phyloP scores from a whole-genome alignment of 2,329 filamentous ascomycete species.

The Verticillium isaacii region DNA sequence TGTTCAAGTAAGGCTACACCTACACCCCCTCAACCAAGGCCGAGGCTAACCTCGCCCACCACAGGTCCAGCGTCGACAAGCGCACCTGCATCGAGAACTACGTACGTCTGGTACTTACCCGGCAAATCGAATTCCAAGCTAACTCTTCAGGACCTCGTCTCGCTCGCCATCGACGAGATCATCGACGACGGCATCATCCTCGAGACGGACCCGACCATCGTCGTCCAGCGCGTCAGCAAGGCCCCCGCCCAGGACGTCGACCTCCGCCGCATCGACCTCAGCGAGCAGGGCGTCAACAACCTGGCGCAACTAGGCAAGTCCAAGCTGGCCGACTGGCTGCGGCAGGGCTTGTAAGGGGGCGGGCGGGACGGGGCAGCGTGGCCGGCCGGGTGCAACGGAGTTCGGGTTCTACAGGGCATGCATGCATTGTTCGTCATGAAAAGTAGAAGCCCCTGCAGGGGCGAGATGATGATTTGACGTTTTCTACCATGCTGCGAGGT shows the following conservation, averaged over 20 bases:
- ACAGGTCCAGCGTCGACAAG: constrained; percentile 96
- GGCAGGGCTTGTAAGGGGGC: constrained; percentile 64
- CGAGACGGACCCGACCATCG: constrained; percentile 92
- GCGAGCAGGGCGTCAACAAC: constrained; percentile 92
- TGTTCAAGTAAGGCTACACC: constrained; percentile 69
- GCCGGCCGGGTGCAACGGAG: constrained; percentile 5
- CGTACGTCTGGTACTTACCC: constrained; percentile 12
- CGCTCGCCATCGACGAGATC: constrained; percentile 91
- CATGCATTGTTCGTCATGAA: constrained; percentile 9
- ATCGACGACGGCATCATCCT: constrained; percentile 94
- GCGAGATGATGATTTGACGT: constrained; percentile 10
- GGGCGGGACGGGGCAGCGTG: not conserved
- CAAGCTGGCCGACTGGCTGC: constrained; percentile 84
- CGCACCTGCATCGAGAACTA: constrained; percentile 98
- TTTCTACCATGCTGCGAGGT: not conserved
- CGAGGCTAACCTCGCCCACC: not conserved
- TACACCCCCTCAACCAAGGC: not conserved
- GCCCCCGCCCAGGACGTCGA: constrained; percentile 88
- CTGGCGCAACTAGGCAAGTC: constrained; percentile 90
- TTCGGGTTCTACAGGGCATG: constrained; percentile 12
- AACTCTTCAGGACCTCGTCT: constrained; percentile 63
- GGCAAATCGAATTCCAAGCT: not conserved
- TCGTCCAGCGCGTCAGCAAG: constrained; percentile 86
- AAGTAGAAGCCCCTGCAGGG: constrained; percentile 9
- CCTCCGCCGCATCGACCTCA: constrained; percentile 90